Base-by-base conservation (phyloP, 1,139 yeast species). In the Tardiomyces depauwii region DNA sequence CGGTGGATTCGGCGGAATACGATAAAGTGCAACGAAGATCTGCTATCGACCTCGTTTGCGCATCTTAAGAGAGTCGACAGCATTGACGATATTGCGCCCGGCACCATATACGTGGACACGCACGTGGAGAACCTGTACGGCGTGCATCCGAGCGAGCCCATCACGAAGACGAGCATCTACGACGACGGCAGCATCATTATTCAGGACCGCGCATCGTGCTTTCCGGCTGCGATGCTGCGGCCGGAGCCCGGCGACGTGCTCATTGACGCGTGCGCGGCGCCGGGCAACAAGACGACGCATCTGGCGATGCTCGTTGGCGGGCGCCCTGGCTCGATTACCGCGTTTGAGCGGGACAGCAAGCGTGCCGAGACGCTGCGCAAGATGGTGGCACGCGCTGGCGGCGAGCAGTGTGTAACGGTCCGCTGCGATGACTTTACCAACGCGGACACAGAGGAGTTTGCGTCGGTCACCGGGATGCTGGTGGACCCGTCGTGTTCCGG, bases 401-500 rank as follows among this genome's bases (percentile, higher is more conserved):
- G 84, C 1, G 58, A 61, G 27, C 58, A 67, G 18, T 73, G 85
- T 54, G 80, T 89, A 23, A 74, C 75, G 28, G 75, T 87, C n/a
- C 77, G 81, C 42, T 83, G 82, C 44, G 84, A 84, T 18, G 98
- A 91, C 64, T 93, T 91, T 61, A 87, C 96, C 2, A 67, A 75
- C 11, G 68, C 77, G 1, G 70, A 74, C 13, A 94, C 94, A 0
- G 55, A 57, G 1, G 83, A 82, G 44, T 84, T 73, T 51, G 66
- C 73, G 0, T 70, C 76, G 21, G 85, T 87, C 3, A 80, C 87
- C 0, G 96, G 95, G 0, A 67, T 91, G 43, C 73, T 93, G 6
- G 94, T 93, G 2, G 99, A 91, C 63, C 99, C 99, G 0, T 87
- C 96, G 3, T 91, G 99, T 62, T 86, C 96, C 32, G 99, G 99